phyloP scores from a whole-genome alignment of 805 yeast species.

The Gaillardinia entomophila region DNA sequence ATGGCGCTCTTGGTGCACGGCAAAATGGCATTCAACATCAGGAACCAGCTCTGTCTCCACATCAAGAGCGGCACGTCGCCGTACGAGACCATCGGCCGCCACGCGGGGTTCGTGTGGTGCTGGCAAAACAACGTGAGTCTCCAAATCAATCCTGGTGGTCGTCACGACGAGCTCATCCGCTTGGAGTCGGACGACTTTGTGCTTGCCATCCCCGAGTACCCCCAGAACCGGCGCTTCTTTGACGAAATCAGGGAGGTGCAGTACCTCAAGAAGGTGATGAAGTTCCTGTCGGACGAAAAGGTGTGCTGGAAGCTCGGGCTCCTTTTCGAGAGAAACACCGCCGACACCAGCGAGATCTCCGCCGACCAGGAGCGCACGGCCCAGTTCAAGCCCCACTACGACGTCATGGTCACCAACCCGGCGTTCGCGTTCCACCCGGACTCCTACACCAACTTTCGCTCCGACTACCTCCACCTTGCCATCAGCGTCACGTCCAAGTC shows the following conservation, averaged over 20 bases:
- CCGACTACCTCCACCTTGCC: slow-evolving; percentile 67
- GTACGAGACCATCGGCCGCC: slow-evolving; percentile 48
- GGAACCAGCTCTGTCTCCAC: slow-evolving; percentile 52
- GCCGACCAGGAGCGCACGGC: slow-evolving; percentile 38
- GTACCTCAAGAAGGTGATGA: slow-evolving; percentile 43
- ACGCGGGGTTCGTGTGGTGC: slow-evolving; percentile 60
- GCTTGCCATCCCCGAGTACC: slow-evolving; percentile 51
- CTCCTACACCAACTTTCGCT: slow-evolving; percentile 74
- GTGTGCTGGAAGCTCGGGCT: slow-evolving; percentile 79
- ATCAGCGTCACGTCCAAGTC: slow-evolving; percentile 32
- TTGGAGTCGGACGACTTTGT: slow-evolving; percentile 53
- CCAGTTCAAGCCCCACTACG: slow-evolving; percentile 57
- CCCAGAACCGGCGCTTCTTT: slow-evolving; percentile 16
- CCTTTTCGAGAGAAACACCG: slow-evolving; percentile 59
- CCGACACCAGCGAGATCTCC: slow-evolving; percentile 23
- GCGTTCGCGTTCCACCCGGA: slow-evolving; percentile 56
- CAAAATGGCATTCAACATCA: slow-evolving; percentile 40
- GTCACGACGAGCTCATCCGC: slow-evolving; percentile 44
- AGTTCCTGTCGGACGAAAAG: slow-evolving; percentile 49
- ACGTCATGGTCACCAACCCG: slow-evolving; percentile 57
- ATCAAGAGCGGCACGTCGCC: slow-evolving; percentile 60
- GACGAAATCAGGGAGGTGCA: slow-evolving; percentile 24
- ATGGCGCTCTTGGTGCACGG: slow-evolving; percentile 53
- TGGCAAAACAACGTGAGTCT: slow-evolving; percentile 55
- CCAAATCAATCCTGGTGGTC: slow-evolving; percentile 44